Evolutionary conservation across 805 yeast genomes (phyloP), one percentile per base, ranked within the genome.

Genomic region (Yamadazyma nakazawae): DNA sequence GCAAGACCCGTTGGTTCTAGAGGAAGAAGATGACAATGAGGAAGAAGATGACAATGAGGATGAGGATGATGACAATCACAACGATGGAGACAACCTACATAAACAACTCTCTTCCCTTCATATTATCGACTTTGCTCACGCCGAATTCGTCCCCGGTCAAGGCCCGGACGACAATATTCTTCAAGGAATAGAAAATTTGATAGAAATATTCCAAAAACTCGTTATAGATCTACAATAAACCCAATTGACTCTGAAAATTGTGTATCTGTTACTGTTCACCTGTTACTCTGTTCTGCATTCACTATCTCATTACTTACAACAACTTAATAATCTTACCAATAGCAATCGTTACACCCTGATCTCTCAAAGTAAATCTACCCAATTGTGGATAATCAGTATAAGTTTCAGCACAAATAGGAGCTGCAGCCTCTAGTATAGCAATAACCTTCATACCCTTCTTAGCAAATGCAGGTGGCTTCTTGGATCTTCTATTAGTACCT

Each of bases 401-500:
- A 39, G 95, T 84, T 74, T 94, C 99, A 43, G 92, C 84, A 75
- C 98, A 94, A 34, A 94, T 88, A 19, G 97, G 92, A 57, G 82
- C 90, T 39, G 82, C 75, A 14, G 90, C 76, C 72, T 91, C 97
- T 61, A 94, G 75, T 37, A 85, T 80, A 30, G 97, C 99, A 66
- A 94, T 91, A 58, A 94, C 81, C 82, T 89, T 92, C 98, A 92
- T 92, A 61, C 99, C 99, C 79, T 88, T 88, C 73, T 92, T 94
- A 54, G 98, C 99, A 68, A 90, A 94, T 43, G 97, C 96, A 51
- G 99, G 99, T 30, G 99, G 88, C 68, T 88, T 90, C 80, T 90
- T 94, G 51, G 96, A 88, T 70, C 83, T 87, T 75, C 97, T 85
- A 80, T 92, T 92, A 48, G 98, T 90, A 53, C 97, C 97, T 76